Evolutionary conservation across 768 basidiomycete genomes (phyloP), one percentile per base, ranked within the genome.

Genomic region (Pleurotus djamor): DNA sequence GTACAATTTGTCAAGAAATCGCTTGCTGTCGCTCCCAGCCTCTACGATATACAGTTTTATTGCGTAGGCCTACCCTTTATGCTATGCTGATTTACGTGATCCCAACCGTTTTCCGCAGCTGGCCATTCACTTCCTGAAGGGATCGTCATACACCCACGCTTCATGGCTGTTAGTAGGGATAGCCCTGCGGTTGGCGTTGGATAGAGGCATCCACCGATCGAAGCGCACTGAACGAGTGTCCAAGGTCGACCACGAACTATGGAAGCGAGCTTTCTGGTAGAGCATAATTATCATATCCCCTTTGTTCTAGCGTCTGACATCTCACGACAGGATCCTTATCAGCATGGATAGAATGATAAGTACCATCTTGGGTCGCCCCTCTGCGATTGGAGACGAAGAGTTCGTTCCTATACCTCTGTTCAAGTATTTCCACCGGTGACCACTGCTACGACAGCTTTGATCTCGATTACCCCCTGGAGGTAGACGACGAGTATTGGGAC

Each of bases 301-400:
- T 52, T 8, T 37, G 10, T 38, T 51, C 32, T n/a, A n/a, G 36
- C 36, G 32, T 51, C 21, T 2, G 21, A 41, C 38, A 4, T 9
- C 13, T 33, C 33, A 16, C 9, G 43, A 13, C 52, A 85, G 85
- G 84, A 76, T 80, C 0, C 72, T 85, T 9, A 68, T 84, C 21
- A 72, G 66, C 32, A 68, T 83, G 44, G 85, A 87, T 64, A 68
- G 83, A 54, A 60, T 72, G 21, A 62, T 76, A 21, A 82, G 83
- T 49, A 70, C 79, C 0, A 73, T 76, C 9, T 76, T 87, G 32
- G 92, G 92, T 2, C 78, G 91, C n/a, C 86, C 88, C 1, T 83
- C 86, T 65, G 83, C 83, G 3, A 75, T 92, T 4, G 86, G 88
- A 58, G 90, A 92, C 63, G 89, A 89, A 68, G 90, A 91, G 85